Percentiles rank a stretch among this genome's conserved stretches.
Conservation (phyloP, 441 rosid genomes). For the Biscutella auriculata region DNA sequence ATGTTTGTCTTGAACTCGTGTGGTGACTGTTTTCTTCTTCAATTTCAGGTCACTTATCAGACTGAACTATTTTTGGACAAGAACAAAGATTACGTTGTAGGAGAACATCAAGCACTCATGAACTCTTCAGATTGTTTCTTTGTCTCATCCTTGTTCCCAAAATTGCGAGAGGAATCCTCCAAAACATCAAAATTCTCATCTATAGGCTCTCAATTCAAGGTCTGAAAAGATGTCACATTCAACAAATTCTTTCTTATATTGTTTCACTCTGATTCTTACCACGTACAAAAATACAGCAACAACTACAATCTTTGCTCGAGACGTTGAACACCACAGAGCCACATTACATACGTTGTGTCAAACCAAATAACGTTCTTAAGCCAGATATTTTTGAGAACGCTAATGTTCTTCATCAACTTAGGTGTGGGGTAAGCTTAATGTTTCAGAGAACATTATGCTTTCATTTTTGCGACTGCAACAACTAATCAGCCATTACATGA, state of each 20-base stretch:
- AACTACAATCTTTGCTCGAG: conserved; percentile 90
- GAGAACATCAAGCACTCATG: conserved; percentile 89
- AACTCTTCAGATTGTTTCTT: conserved; percentile 62
- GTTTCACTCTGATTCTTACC: conserved; percentile 8
- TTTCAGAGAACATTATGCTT: conserved; percentile 19
- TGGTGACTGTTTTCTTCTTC: neutral
- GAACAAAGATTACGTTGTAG: conserved; percentile 93
- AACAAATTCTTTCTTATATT: conserved; percentile 1
- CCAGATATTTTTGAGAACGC: conserved; percentile 72
- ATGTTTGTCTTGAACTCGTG: neutral
- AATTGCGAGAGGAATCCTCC: conserved; percentile 70
- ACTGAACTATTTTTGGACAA: conserved; percentile 87
- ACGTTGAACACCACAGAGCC: conserved; percentile 88
- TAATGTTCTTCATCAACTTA: conserved; percentile 79
- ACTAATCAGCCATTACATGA: neutral
- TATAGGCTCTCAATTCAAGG: conserved; percentile 89
- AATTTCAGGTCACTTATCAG: conserved; percentile 80
- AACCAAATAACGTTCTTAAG: conserved; percentile 89
- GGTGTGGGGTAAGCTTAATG: conserved; percentile 76
- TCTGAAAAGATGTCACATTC: conserved; percentile 21
- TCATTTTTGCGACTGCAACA: conserved; percentile 6
- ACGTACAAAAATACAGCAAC: conserved; percentile 52
- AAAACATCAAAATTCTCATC: conserved; percentile 91
- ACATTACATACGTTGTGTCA: conserved; percentile 82
- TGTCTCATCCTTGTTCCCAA: conserved; percentile 74